phyloP scores from a whole-genome alignment of 2,329 filamentous ascomycete species.

The Fusarium protoensiforme region DNA sequence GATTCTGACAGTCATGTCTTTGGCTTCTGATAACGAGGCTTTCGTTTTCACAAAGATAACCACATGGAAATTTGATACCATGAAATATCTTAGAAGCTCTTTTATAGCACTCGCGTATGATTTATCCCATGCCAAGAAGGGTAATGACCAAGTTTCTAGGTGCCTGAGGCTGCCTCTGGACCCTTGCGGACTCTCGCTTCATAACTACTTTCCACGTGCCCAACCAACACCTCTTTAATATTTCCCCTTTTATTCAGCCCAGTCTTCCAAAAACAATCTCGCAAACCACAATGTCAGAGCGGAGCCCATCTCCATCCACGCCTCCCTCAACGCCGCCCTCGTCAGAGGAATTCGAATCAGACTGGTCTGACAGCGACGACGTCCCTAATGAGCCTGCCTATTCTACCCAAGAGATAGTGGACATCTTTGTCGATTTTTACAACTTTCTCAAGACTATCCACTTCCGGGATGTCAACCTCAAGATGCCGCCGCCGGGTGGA shows the following conservation, averaged over 20 bases:
- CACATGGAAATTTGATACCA: not conserved
- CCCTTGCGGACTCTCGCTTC: not conserved
- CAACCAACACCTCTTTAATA: not conserved
- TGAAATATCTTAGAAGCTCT: not conserved
- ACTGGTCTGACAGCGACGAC: not conserved
- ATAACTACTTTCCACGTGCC: not conserved
- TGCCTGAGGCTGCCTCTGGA: not conserved
- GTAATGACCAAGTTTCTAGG: not conserved
- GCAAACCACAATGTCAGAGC: not conserved
- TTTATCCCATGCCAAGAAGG: not conserved
- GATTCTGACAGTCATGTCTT: no score
- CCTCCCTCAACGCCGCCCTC: not conserved
- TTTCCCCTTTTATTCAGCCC: not conserved
- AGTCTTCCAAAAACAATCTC: not conserved
- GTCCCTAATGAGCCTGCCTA: not conserved
- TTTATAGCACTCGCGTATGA: not conserved
- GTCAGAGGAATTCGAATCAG: not conserved
- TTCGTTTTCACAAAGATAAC: no score
- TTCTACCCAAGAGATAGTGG: not conserved
- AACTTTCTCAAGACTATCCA: conserved; percentile 1
- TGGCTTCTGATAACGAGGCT: no score
- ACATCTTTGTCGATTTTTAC: conserved; percentile 1
- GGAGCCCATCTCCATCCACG: not conserved
- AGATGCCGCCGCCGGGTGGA: not conserved
- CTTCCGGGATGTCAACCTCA: not conserved